Evolutionary conservation across 768 basidiomycete genomes (phyloP), one percentile per base, ranked within the genome.

Genomic region (Pulveroboletus sp.): DNA sequence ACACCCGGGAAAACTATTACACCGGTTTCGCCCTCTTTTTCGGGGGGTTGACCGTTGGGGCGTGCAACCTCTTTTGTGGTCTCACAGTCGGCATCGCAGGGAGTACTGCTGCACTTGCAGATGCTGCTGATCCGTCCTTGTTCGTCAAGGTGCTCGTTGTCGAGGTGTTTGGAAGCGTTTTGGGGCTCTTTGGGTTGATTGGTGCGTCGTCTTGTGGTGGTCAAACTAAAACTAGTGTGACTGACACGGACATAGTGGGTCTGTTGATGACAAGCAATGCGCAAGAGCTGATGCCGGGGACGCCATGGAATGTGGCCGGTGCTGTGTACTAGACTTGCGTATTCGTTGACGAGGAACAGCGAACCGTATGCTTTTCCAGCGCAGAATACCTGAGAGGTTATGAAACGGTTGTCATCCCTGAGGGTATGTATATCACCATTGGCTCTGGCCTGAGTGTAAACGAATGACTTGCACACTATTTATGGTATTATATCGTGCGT

Each of bases 81-180:
- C 70, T 97, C 49, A 90, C 85, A 13, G 97, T 99, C 40, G 95
- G 97, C 33, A 80, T 97, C 64, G 93, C 92, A 6, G 97, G 97
- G 1, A 90, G 94, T 2, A 97, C 93, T 16, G 95, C 94, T 4
- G 97, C 97, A 1, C 73, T 98, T 29, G 84, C 92, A 11, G 97
- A 98, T 66, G 97, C 95, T 19, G 90, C 94, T 11, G 94, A 98
- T 66, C 94, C 95, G 3, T 80, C 84, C 32, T 69, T 98, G 29
- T 98, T 99, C 57, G 94, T 98, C 69, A 97, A 95, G 70, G 90
- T 98, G 52, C 81, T 99, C 44, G 85, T 99, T 47, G 90, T 99
- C 1, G 97, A 98, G 63, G 94, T 97, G 35, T 92, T 94, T 65
- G 87, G 85, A 45, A 88, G 87, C 61, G 92, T 97, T 47, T 70